A percentile compares a stretch with the other conserved stretches of the same genome.
Conservation (phyloP, 495 filamentous ascomycete species). For the Penicillium ochrochloron region DNA sequence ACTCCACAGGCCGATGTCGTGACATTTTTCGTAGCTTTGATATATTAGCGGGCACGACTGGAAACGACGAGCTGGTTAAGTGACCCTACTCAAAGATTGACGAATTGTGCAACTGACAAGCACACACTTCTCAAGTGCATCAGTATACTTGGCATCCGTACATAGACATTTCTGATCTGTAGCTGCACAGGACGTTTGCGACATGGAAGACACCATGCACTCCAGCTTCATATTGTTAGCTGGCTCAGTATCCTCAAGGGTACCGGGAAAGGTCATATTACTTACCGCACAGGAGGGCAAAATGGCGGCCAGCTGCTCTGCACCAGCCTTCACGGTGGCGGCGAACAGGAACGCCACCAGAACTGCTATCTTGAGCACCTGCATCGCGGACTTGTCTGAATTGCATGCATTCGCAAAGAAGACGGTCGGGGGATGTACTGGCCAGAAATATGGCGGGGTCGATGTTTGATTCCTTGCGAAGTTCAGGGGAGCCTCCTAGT, state of each 20-base stretch:
- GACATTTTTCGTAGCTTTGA: slow-evolving; percentile 40
- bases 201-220: slow-evolving; percentile 31
- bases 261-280: background rate
- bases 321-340: slow-evolving; percentile 14
- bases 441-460: background rate
- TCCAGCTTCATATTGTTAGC: slow-evolving; percentile 25
- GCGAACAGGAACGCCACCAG: slow-evolving; percentile 13
- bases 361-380: slow-evolving; percentile 10
- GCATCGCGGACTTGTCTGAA: slow-evolving; percentile 16
- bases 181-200: slow-evolving; percentile 27
- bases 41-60: background rate
- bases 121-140: slow-evolving; percentile 27
- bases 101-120: slow-evolving; percentile 28
- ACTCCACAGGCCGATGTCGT: slow-evolving; percentile 33
- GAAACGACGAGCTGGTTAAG: background rate
- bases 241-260: background rate
- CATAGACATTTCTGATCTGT: slow-evolving; percentile 37
- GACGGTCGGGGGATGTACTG: background rate
- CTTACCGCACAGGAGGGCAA: slow-evolving; percentile 30
- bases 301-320: slow-evolving; percentile 14
- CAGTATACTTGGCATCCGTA: slow-evolving; percentile 25
- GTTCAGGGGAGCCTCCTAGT: background rate
- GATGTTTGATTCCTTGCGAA: background rate
- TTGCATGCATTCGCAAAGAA: background rate
- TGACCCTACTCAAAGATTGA: slow-evolving; percentile 30